phyloP scores from a whole-genome alignment of 768 basidiomycete species.

The Erythrobasidium yunnanense region DNA sequence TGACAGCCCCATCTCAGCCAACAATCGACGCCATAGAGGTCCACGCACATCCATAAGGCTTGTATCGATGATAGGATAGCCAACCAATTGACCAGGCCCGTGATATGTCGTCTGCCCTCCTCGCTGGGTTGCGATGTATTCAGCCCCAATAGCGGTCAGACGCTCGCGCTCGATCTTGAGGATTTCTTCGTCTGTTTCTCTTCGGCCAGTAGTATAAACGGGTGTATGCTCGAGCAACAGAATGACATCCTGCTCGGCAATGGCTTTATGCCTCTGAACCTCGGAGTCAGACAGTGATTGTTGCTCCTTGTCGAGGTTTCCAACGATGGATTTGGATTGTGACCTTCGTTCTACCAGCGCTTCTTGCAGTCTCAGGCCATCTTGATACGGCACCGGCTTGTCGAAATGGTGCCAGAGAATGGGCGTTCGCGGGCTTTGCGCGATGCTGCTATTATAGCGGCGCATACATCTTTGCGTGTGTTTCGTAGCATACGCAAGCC shows the following conservation, averaged over 20 bases:
- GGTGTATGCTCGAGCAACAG: slow-evolving; percentile 81
- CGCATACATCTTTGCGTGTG: too few relatives aligned
- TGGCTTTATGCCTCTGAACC: slow-evolving; percentile 45
- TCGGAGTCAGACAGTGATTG: neutral
- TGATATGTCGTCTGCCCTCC: slow-evolving; percentile 95
- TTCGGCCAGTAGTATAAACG: slow-evolving; percentile 86
- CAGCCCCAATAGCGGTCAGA: slow-evolving; percentile 68
- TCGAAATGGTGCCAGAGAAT: slow-evolving; percentile 22
- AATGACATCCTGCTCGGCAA: slow-evolving; percentile 45
- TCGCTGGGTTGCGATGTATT: slow-evolving; percentile 67
- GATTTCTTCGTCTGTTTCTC: slow-evolving; percentile 51
- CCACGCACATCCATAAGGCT: slow-evolving; percentile 55
- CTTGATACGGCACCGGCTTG: slow-evolving; percentile 9
- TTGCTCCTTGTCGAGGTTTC: neutral
- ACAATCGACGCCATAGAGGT: neutral
- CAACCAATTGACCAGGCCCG: slow-evolving; percentile 92
- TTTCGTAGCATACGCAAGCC: too few relatives aligned
- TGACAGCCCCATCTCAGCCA: neutral
- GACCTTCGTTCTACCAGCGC: neutral
- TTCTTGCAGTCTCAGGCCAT: slow-evolving; percentile 15
- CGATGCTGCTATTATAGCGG: too few relatives aligned
- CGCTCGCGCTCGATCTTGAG: slow-evolving; percentile 44
- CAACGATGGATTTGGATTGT: neutral
- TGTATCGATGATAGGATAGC: slow-evolving; percentile 85
- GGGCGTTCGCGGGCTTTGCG: neutral